These are phyloP conservation scores for Sphagnum tenellum DNA, from an alignment of 225 moss, liverwort and hornwort genomes.

Conservation along the genomic window DNA sequence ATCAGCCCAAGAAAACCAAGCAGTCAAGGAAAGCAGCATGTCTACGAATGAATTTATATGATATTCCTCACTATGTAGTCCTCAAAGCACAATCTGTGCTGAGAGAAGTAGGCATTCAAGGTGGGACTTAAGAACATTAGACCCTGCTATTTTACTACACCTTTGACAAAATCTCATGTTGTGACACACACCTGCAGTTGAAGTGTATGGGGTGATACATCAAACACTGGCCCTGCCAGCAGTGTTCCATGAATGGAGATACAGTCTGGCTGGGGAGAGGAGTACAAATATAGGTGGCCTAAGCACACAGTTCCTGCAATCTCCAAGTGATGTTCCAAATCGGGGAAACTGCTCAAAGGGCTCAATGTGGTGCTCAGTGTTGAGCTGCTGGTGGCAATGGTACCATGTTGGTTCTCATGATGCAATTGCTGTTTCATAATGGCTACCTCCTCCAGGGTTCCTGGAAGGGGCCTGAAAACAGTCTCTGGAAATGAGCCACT, in stretches of 20 bases:
- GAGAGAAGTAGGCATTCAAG: no score
- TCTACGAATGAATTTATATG: no score
- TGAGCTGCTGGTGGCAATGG: no score
- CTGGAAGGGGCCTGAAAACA: no score
- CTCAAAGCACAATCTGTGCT: no score
- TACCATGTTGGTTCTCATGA: no score
- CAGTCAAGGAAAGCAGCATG: no score
- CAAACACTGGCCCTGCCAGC: constrained; percentile 63
- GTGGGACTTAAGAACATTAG: no score
- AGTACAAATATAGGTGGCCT: constrained; percentile 75
- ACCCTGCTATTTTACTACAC: background rate
- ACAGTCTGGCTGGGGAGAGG: constrained; percentile 86
- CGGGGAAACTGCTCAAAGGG: constrained; percentile 12
- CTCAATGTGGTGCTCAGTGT: no score
- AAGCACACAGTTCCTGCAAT: constrained; percentile 52
- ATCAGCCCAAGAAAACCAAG: background rate
- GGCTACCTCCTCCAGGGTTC: no score
- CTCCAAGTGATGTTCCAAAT: constrained; percentile 30
- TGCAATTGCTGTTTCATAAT: no score
- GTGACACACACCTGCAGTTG: constrained; percentile 47
- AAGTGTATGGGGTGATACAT: constrained; percentile 61
- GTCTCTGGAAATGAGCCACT: constrained; percentile 8
- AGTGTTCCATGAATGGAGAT: constrained; percentile 70
- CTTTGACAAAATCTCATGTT: background rate
- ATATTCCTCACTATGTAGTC: no score